These are phyloP conservation scores for Lithospermum erythrorhizon DNA, from an alignment of 257 asterid species.

Conservation along the genomic window DNA sequence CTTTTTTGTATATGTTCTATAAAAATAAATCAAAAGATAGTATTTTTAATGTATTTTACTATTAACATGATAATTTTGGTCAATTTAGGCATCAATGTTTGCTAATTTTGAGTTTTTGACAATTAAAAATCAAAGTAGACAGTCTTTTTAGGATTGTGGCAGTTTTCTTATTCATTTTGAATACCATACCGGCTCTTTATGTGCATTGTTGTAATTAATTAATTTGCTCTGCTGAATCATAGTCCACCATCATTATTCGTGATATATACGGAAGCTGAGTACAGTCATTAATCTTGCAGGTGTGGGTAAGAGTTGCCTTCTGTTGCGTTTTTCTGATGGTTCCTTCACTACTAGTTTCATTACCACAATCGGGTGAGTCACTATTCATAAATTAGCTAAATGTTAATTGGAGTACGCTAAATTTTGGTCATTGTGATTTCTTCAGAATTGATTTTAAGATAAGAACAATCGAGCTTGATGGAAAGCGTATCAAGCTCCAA, in stretches of 20 bases:
- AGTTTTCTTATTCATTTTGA: no score
- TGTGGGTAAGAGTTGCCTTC: constrained; percentile 19
- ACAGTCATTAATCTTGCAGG: constrained; percentile 4
- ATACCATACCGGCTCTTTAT: neutral
- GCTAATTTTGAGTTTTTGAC: no score
- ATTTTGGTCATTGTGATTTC: neutral
- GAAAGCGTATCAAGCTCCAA: constrained; percentile 16
- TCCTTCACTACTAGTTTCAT: constrained; percentile 17
- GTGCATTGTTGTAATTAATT: neutral
- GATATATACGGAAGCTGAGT: neutral
- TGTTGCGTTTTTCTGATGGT: constrained; percentile 16
- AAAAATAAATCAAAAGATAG: no score
- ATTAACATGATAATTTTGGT: no score
- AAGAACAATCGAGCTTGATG: constrained; percentile 16
- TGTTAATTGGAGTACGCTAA: neutral
- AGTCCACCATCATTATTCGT: neutral
- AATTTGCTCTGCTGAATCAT: neutral
- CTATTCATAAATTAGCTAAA: no score
- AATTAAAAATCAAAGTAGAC: neutral
- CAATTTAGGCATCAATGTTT: no score
- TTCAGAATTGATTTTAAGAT: constrained; percentile 16
- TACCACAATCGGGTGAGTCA: constrained; percentile 15
- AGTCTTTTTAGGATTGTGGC: neutral
- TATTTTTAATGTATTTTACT: no score
- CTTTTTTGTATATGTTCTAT: no score